Evolutionary conservation across 768 basidiomycete species (phyloP).

Genomic region (Leccinum rimulosum): DNA sequence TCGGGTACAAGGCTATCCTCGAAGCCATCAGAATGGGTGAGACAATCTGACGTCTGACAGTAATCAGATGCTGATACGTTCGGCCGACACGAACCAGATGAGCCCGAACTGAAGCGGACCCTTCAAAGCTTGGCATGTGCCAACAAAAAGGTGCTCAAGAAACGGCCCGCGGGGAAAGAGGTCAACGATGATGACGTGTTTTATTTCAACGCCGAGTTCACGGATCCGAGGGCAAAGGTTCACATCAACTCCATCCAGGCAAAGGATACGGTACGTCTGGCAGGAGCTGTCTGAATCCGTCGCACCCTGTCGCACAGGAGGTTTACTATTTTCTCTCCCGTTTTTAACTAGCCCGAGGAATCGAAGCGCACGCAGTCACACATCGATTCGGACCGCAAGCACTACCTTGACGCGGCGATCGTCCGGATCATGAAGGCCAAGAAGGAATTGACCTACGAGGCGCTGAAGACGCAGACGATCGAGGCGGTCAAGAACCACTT

Average conservation of each 20-base stretch:
- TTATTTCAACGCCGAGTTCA: conserved; percentile 78
- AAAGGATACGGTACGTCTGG: conserved; percentile 72
- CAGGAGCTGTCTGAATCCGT: background rate
- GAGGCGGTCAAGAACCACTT: conserved; percentile 88
- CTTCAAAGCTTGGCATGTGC: conserved; percentile 92
- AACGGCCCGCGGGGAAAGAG: conserved; percentile 75
- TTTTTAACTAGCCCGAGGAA: conserved; percentile 68
- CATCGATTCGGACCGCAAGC: conserved; percentile 84
- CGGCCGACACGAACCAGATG: conserved; percentile 42
- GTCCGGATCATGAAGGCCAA: conserved; percentile 95
- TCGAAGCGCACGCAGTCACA: conserved; percentile 74
- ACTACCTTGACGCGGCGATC: conserved; percentile 89
- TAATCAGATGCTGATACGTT: background rate
- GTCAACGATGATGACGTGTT: conserved; percentile 77
- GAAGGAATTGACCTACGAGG: conserved; percentile 78
- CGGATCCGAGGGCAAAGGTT: conserved; percentile 72
- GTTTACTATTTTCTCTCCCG: background rate
- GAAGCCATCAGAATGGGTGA: conserved; percentile 70
- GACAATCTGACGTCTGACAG: conserved; percentile 21
- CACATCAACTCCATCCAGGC: conserved; percentile 96
- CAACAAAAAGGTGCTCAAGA: conserved; percentile 83
- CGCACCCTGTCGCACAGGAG: background rate
- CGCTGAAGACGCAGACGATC: conserved; percentile 79
- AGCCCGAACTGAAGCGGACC: conserved; percentile 72
- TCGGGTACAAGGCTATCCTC: conserved; percentile 66